Conservation (phyloP, 441 rosid genomes). For the Gossypium gossypioides region DNA sequence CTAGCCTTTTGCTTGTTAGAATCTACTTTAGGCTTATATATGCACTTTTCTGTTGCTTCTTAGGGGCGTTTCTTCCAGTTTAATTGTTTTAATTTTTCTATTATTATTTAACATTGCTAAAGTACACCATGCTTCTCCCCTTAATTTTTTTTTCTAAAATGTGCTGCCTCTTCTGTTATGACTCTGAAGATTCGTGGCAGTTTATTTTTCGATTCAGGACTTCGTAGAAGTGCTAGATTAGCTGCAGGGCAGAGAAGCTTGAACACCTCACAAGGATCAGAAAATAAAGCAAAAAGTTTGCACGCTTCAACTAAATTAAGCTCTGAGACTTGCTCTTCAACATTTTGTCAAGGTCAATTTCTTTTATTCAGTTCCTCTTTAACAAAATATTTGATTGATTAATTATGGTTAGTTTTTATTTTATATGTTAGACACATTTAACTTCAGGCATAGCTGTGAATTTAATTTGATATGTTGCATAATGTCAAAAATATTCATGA, state of each 20-base stretch:
- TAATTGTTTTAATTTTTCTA: not conserved
- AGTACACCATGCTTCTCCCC: not conserved
- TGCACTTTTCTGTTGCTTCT: conserved; percentile 1
- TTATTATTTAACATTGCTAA: conserved; percentile 6
- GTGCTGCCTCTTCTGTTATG: conserved; percentile 12
- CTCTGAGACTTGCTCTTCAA: conserved; percentile 26
- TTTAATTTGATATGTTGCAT: not conserved
- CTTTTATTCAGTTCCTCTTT: conserved; percentile 4
- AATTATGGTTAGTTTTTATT: conserved; percentile 1
- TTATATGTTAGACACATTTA: not conserved
- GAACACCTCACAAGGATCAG: conserved; percentile 22
- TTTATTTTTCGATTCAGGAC: conserved; percentile 32
- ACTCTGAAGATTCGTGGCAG: conserved; percentile 33
- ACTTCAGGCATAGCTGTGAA: not conserved
- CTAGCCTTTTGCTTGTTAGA: not conserved
- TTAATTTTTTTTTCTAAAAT: not conserved
- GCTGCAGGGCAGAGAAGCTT: conserved; percentile 37
- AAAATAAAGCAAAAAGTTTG: conserved; percentile 26
- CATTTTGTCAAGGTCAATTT: conserved; percentile 26
- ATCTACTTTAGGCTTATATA: not conserved
- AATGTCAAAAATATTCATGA: not conserved
- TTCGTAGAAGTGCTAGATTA: conserved; percentile 48
- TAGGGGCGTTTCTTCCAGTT: not conserved
- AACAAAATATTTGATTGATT: not conserved
- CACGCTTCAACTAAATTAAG: conserved; percentile 33